Conservation (phyloP, 192 early-diverging fungal species). For the Coemansia erecta region DNA sequence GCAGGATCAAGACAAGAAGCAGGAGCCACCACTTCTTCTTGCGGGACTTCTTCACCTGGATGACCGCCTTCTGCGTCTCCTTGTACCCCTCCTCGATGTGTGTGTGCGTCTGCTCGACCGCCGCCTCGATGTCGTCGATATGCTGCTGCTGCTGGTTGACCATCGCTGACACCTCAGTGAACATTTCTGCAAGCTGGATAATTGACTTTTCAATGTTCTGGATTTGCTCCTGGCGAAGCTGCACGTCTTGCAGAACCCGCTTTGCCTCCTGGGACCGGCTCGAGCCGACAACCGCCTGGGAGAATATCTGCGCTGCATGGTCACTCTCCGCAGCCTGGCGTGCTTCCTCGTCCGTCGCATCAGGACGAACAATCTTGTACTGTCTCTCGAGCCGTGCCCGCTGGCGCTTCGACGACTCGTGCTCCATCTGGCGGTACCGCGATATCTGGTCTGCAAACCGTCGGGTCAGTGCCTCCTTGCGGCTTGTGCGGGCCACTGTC, state of each 20-base stretch:
- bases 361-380: constrained; percentile 16
- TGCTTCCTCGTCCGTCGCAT: constrained; percentile 15
- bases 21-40: constrained; percentile 39
- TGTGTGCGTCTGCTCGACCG: constrained; percentile 14
- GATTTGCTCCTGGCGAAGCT: constrained; percentile 17
- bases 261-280: constrained; percentile 11
- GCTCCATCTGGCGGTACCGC: constrained; percentile 11
- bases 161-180: constrained; percentile 18
- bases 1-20: constrained; percentile 41
- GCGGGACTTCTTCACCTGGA: constrained; percentile 24
- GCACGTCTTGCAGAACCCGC: constrained; percentile 19
- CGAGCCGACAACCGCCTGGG: constrained; percentile 7
- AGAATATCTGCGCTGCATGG: constrained; percentile 13
- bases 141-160: constrained; percentile 30
- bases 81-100: constrained; percentile 11
- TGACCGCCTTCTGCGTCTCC: constrained; percentile 31
- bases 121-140: constrained; percentile 25
- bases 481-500: constrained; percentile 13
- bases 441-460: constrained; percentile 5
- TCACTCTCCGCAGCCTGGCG: constrained; percentile 13
- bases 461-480: constrained; percentile 9
- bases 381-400: constrained; percentile 8
- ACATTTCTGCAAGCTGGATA: constrained; percentile 21
- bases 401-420: constrained; percentile 1
- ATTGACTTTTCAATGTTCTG: constrained; percentile 24